phyloP scores from a whole-genome alignment of 345 rosid genomes.

The Adansonia digitata region DNA sequence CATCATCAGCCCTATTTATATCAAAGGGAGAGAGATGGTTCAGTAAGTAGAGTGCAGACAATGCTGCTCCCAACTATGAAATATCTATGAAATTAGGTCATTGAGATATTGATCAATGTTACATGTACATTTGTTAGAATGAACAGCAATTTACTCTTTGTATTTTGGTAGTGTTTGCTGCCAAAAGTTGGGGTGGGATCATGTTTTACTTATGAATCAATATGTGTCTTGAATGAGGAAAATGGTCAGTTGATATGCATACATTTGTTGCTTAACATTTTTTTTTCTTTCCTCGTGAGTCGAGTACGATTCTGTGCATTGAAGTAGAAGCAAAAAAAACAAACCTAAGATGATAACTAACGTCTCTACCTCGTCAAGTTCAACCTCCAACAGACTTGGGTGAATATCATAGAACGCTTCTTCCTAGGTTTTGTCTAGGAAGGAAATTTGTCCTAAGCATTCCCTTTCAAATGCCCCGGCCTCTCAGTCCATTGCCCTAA shows the following conservation, averaged over 20 bases:
- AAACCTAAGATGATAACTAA: not conserved
- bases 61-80: slow-evolving; percentile 1
- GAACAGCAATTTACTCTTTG: not conserved
- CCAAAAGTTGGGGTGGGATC: not conserved
- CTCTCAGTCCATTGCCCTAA: not conserved
- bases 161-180: not conserved
- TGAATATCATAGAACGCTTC: too few relatives aligned
- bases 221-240: not conserved
- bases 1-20: not conserved
- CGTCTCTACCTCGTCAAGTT: not conserved
- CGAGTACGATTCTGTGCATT: not conserved
- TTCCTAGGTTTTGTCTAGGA: not conserved
- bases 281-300: not conserved
- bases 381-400: not conserved
- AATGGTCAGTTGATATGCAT: not conserved
- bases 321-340: not conserved
- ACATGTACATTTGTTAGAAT: slow-evolving; percentile 10
- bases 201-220: not conserved
- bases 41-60: not conserved
- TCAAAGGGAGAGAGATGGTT: not conserved
- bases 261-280: slow-evolving; percentile 4
- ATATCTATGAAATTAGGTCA: not conserved
- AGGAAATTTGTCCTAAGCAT: not conserved
- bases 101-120: not conserved
- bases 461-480: not conserved